Conservation (phyloP, 768 basidiomycete genomes). For the Leccinum broughii region DNA sequence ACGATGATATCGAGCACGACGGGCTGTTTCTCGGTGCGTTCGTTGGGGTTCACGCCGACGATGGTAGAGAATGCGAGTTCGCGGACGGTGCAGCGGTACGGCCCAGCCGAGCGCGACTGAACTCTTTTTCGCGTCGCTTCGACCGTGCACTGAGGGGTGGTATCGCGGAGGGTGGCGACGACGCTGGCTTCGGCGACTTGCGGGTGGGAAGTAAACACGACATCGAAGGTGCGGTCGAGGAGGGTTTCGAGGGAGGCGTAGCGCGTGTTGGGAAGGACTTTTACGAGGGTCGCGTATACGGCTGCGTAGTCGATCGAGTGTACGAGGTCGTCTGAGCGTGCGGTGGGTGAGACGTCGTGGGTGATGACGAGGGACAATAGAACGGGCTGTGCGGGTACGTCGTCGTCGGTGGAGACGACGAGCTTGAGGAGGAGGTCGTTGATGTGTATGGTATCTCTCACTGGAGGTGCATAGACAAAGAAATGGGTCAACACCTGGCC, state of each 20-base stretch:
- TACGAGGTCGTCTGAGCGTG: conserved; percentile 51
- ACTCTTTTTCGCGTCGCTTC: conserved; percentile 35
- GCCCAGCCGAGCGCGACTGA: conserved; percentile 17
- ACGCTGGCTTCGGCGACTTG: conserved; percentile 42
- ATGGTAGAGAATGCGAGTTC: conserved; percentile 54
- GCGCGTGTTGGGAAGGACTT: conserved; percentile 19
- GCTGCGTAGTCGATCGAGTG: conserved; percentile 67
- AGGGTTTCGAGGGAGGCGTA: conserved; percentile 52
- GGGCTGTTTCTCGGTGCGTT: conserved; percentile 63
- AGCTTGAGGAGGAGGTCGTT: conserved; percentile 48
- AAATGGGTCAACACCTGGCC: background rate
- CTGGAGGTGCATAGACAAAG: background rate
- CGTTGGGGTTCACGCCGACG: conserved; percentile 68
- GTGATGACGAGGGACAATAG: conserved; percentile 50
- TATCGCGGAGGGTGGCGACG: conserved; percentile 49
- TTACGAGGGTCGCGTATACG: conserved; percentile 32
- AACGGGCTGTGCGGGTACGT: conserved; percentile 50
- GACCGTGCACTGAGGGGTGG: conserved; percentile 43
- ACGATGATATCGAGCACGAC: conserved; percentile 54
- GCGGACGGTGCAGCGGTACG: conserved; percentile 27
- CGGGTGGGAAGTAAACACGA: conserved; percentile 38
- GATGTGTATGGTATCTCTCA: conserved; percentile 43
- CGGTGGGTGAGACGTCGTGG: conserved; percentile 51
- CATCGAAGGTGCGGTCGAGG: conserved; percentile 39
- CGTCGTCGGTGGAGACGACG: conserved; percentile 30